Evolutionary conservation across 495 filamentous ascomycete species (phyloP), one percentile per base, ranked within the genome.

Genomic region (Diplogelasinospora grovesii): DNA sequence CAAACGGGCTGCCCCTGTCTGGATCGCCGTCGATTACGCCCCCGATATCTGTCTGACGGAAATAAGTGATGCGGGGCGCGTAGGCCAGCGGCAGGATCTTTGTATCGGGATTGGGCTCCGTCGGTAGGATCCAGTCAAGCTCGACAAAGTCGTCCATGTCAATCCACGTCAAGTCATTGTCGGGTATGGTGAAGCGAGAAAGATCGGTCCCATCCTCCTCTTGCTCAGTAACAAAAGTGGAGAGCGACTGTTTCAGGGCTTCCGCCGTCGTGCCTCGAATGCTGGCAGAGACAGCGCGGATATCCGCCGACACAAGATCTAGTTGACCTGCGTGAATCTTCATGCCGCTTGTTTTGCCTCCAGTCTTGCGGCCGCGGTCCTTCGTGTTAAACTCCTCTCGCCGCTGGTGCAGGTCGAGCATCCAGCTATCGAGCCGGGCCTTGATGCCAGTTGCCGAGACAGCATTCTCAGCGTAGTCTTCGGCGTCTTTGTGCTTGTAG

Each of bases 81-180:
- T 81, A 98, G 1, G 84, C 93, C 7, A 98, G 69, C 1, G 92
- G 92, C 40, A 97, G 68, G 34, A 98, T 96, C 52, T 86, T 86
- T 1, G 90, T 95, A 40, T 92, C 82, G 15, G 93, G 92, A 45
- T 94, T 89, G 19, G 85, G 82, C 51, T 92, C 85, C 19, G 85
- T 85, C 1, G 92, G 90, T 13, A 96, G 66, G 42, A 95, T 85
- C 89, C 90, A 96, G 56, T 95, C 92, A 8, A 97, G 70, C 59
- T 98, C 92, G 19, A 97, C 87, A 65, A 97, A 97, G 57, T 98
- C 92, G 62, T 98, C 92, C 89, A 97, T 96, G 57, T 98, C 92
- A 53, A 97, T 83, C 92, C 92, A 98, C 38, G 79, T 82, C 49
- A 86, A 77, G 58, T 98, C 92, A 25, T 89, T 86, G 54, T 98